Evolutionary conservation across 2,329 filamentous ascomycete genomes (phyloP), one percentile per base, ranked within the genome.

Genomic region (Penicillium sp.): DNA sequence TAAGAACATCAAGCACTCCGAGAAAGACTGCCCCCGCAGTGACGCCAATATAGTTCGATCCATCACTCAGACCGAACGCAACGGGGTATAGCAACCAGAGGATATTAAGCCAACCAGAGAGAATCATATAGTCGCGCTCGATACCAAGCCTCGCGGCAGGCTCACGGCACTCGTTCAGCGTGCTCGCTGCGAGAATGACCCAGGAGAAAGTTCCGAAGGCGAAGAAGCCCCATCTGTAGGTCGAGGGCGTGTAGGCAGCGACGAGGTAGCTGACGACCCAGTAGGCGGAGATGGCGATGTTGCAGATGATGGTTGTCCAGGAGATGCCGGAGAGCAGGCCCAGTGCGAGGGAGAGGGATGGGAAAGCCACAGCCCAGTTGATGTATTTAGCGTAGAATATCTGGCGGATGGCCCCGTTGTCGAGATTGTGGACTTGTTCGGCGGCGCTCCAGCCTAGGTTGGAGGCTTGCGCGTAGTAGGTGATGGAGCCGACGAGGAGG

Each of bases 151-250:
- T 79, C 45, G 66, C 67, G 13, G 83, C 81, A 1, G 75, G 71
- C 44, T 72, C 70, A 7, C 71, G 71, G 61, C 81, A 78, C 53
- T 76, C 71, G 54, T 72, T 65, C 31, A 85, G 65, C 2, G 80
- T 84, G 64, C 77, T 79, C 71, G 76, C 73, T 30, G 80, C 79
- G n/a, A 86, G 76, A 54, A 83, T 73, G 7, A 82, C 44, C 61
- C 76, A 84, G 45, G 83, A 81, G 17, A 81, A 63, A 15, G 81
- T 82, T 19, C 56, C 56, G 31, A 58, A 58, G 6, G 56, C 56
- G 21, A 58, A 86, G 78, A 85, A 87, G 6, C 85, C 85, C 84
- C 84, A 86, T 73, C 85, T 86, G 74, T 86, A 86, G 67, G 75
- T 78, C 52, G 79, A 80, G 7, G 69, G 61, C 3, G 82, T 84